Base-by-base conservation (phyloP, 2,329 filamentous ascomycete species). In the Epichloe elymi region DNA sequence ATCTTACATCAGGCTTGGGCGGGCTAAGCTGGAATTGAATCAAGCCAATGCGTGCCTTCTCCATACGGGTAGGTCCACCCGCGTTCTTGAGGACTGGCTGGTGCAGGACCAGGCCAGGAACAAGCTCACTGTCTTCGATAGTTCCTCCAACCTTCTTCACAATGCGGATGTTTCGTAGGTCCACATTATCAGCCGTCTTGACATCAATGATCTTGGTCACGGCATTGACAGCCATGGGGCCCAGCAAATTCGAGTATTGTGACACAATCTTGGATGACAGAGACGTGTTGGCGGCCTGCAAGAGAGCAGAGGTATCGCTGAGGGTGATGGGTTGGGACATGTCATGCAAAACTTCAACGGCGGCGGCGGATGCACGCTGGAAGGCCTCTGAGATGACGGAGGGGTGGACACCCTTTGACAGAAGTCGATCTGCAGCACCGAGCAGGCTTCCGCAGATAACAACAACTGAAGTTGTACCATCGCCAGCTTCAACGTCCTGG, bases 11-110 rank as follows among this genome's bases (percentile, higher is more conserved):
- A 60, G 93, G 93, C 73, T 98, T 98, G 2, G 93, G 93, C 45
- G 93, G 91, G 70, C 89, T 95, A 61, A 98, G 82, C 71, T 98
- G 93, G 79, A 98, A 98, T 68, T 98, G 93, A 59, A 98, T 97
- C 55, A 98, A 76, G 58, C 86, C 93, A 71, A 98, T 98, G 72
- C 78, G 85, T 56, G 93, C 93, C 80, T 98, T 98, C 72, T 98
- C 93, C 76, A 97, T 95, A 63, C 90, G 81, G 60, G 83, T 79
- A 50, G 93, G 91, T 5, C 93, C 93, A 62, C 89, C 87, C 33
- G 88, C 90, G 65, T 84, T 89, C 79, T 98, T 98, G 64, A 97
- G 80, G 41, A 95, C 90, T 35, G 84, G 83, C 68, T 98, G 93
- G 63, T 88, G 89, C 60, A 98, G 76, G 51, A 97, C 90, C 53